Evolutionary conservation across 2,329 filamentous ascomycete genomes (phyloP), one percentile per base, ranked within the genome.

Genomic region (Lachnellula occidentalis): DNA sequence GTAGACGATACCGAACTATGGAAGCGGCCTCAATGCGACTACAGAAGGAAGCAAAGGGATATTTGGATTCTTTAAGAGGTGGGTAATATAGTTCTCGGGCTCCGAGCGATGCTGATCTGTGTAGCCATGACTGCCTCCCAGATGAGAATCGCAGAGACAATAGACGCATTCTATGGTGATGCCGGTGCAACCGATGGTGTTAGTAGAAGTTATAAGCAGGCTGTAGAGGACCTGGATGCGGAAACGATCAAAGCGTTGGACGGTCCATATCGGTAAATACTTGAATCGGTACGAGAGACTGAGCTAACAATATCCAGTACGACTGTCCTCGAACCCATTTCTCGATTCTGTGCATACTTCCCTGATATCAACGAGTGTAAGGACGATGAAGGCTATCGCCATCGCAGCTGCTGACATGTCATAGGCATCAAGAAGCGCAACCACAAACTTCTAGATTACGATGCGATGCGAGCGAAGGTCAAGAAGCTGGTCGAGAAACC

Each of bases 131-230:
- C 94, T 15, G 92, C 94, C 50, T 96, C 92, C 51, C 94, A 99
- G 75, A 97, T 99, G 92, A 87, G 92, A 69, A 97, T 99, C 72
- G 94, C 94, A 61, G 94, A 99, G 73, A 99, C 94, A 19, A 99
- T 99, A 73, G 94, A 99, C 74, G 94, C 94, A 41, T 99, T 99
- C 73, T 99, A 99, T 75, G 94, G 94, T 53, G 94, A 99, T 70
- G 87, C 92, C 1, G 95, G 95, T 50, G 91, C 94, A 49, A 90
- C 86, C 67, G 95, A 99, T 70, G 94, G 94, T 53, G 94, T 99
- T 56, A 95, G 89, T 73, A 83, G 92, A 70, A 95, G 90, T 71
- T 99, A 99, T 77, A 99, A 97, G 74, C 92, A 97, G 72, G 94
- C 94, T 8, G 95, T 99, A 19, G 94, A 96, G 70, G 94, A 99